These are phyloP conservation scores for Malus hybrid DNA, from an alignment of 331 rosid species.

Conservation along the genomic window DNA sequence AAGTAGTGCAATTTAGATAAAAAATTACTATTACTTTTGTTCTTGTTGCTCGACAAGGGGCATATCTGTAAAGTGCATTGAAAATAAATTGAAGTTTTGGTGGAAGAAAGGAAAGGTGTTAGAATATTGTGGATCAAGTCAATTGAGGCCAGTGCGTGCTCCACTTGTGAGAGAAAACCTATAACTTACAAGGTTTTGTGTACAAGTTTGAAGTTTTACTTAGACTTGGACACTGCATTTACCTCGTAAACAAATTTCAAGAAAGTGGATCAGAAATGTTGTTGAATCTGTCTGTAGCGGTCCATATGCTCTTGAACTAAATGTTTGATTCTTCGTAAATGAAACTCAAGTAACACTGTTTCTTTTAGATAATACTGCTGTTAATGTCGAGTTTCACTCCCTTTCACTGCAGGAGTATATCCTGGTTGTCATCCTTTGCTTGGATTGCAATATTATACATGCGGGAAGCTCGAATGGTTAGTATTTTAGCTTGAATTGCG, in stretches of 20 bases:
- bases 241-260: neutral
- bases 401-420: slow-evolving; percentile 56
- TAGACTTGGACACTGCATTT: neutral
- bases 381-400: neutral
- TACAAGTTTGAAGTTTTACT: too few species aligned
- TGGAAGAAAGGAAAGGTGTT: neutral
- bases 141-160: neutral
- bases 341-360: too few species aligned
- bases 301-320: too few species aligned
- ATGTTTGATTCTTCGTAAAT: too few species aligned
- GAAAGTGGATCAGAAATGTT: neutral
- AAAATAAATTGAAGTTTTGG: neutral
- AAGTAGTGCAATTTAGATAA: neutral
- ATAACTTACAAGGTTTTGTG: too few species aligned
- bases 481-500: slow-evolving; percentile 15
- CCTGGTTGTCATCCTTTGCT: slow-evolving; percentile 78
- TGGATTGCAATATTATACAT: slow-evolving; percentile 81
- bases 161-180: neutral
- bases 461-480: slow-evolving; percentile 95
- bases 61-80: neutral
- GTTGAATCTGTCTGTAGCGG: too few species aligned
- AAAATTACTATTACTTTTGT: neutral
- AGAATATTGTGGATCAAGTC: neutral
- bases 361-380: neutral
- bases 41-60: neutral